Base-by-base conservation (phyloP, 257 asterid genomes). In the Solanum neorickii region DNA sequence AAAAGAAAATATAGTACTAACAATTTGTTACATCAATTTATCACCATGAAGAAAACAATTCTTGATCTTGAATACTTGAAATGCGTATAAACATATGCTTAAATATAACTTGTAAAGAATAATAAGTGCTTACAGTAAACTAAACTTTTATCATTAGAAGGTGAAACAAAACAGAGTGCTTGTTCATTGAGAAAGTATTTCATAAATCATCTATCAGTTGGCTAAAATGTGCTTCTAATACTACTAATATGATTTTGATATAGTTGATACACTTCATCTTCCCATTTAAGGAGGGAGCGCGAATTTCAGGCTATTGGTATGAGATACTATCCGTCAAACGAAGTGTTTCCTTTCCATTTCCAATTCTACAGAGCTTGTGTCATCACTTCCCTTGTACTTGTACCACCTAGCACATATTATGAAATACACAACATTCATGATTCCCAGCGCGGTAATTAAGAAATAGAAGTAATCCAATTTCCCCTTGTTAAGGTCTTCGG, bases 401-500 rank as follows among this genome's bases (percentile, higher is more conserved):
- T 92, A 96, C 98, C 96, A 94, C 15, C 66, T 89, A 1, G 98
- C 95, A 87, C 96, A 95, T 3, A 86, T 62, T 6, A 96, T 74
- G 87, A 93, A 96, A 68, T 90, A 95, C 10, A 85, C 80, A 20
- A 93, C 90, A 75, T 95, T 94, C 13, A 94, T 15, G 23, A 87
- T 84, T 27, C 92, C 93, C 66, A 95, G 39, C 2, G 59, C 95
- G 10, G 94, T 90, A 65, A 93, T 84, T 10, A 95, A 60, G 90
- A 92, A 95, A 72, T 94, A 95, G 85, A 93, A 96, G 27, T 93
- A 92, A 73, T 96, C 99, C 87, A 95, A 39, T 77, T 92, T 91
- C 86, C 97, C 99, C 87, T 95, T 87, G 83, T 95, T 95, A 12
- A 96, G 88, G 88, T 95, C 98, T 66, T 96, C 98, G 0, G 98